phyloP scores from a whole-genome alignment of 1,284 basidiomycete genomes.

The Ustilago trichophora region DNA sequence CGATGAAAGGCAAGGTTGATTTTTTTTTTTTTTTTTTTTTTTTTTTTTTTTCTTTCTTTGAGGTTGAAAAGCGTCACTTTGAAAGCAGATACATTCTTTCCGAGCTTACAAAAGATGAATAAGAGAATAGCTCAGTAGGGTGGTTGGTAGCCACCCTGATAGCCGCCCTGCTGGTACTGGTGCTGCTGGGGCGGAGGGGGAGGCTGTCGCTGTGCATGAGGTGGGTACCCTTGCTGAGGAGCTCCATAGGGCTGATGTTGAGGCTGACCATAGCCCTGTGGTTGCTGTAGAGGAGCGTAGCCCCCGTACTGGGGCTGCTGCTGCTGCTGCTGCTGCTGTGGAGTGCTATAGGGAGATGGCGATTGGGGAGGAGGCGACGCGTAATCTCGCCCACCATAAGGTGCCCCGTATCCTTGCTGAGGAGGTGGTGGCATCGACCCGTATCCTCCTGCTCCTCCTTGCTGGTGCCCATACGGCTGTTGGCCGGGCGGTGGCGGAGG shows the following conservation, averaged over 20 bases:
- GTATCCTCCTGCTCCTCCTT: conserved; percentile 1
- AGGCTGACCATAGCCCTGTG: conserved; percentile 1
- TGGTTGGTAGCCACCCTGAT: conserved; percentile 19
- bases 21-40: too few relatives aligned
- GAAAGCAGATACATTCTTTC: too few relatives aligned
- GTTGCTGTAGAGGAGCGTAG: neutral
- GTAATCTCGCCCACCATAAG: conserved; percentile 11
- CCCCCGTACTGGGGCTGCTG: conserved; percentile 15
- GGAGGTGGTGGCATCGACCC: conserved; percentile 9
- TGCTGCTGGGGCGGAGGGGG: conserved; percentile 14
- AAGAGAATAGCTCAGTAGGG: conserved; percentile 22
- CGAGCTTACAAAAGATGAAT: too few relatives aligned
- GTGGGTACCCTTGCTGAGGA: too few relatives aligned
- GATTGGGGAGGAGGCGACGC: conserved; percentile 3
- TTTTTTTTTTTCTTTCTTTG: too few relatives aligned
- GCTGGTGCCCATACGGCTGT: conserved; percentile 2
- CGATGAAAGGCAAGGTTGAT: too few relatives aligned
- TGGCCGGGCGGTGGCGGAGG: conserved; percentile 9
- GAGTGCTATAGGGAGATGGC: conserved; percentile 11
- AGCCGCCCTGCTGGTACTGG: conserved; percentile 6
- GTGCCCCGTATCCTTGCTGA: too few relatives aligned
- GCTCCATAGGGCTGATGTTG: conserved; percentile 6
- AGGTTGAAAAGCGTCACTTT: too few relatives aligned
- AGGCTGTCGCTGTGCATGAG: neutral
- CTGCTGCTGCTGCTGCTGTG: conserved; percentile 4